phyloP scores from a whole-genome alignment of 495 filamentous ascomycete genomes.

The Symbiotaphrina buchneri region DNA sequence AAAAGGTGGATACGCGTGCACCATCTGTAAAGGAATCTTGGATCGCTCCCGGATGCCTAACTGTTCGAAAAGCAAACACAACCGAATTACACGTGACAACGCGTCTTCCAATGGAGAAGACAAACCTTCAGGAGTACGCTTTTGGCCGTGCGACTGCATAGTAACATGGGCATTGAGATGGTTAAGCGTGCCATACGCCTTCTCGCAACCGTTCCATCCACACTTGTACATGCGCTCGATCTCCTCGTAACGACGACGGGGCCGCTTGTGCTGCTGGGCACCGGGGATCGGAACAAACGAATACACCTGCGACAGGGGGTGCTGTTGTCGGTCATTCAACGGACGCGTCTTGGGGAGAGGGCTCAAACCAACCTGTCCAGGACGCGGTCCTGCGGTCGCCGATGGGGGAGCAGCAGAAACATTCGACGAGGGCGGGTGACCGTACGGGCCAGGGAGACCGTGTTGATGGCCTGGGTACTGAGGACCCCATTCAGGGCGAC shows the following conservation, averaged over 20 bases:
- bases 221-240: slow-evolving; percentile 99
- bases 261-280: slow-evolving; percentile 91
- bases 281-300: slow-evolving; percentile 97
- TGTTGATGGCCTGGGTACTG: slow-evolving; percentile 25
- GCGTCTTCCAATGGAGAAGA: slow-evolving; percentile 11
- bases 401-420: slow-evolving; percentile 3
- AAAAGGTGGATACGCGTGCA: not conserved
- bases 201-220: slow-evolving; percentile 86
- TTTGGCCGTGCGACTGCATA: slow-evolving; percentile 6
- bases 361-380: slow-evolving; percentile 4
- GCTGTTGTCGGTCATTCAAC: slow-evolving; percentile 1
- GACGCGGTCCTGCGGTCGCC: slow-evolving; percentile 3
- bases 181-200: slow-evolving; percentile 31
- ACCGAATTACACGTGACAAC: slow-evolving; percentile 12
- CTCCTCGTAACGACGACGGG: slow-evolving; percentile 85
- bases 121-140: slow-evolving; percentile 8
- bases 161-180: slow-evolving; percentile 21
- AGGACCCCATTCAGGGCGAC: slow-evolving; percentile 62
- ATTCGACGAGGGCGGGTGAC: slow-evolving; percentile 2
- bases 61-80: slow-evolving; percentile 1
- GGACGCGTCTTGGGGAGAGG: not conserved
- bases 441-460: slow-evolving; percentile 1
- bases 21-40: not conserved
- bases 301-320: slow-evolving; percentile 51
- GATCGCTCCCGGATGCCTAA: not conserved